Base-by-base conservation (phyloP, 2,329 filamentous ascomycete genomes). In the Diaporthe ampelina region DNA sequence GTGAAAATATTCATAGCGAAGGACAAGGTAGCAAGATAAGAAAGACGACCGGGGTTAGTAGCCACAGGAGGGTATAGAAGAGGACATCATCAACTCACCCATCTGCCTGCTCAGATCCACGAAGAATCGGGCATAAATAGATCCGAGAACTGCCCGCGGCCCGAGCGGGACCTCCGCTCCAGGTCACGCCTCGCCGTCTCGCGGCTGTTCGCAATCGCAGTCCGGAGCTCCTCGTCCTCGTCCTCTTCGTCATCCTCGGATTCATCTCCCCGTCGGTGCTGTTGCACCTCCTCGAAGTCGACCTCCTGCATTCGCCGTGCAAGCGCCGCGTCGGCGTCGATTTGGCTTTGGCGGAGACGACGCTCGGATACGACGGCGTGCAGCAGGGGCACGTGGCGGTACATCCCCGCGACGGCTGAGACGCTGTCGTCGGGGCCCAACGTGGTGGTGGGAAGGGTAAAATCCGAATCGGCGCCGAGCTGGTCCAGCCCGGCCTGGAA, bases 401-500 rank as follows among this genome's bases (percentile, higher is more conserved):
- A 58, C 8, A 65, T 50, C 10, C 50, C 26, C 21, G 50, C 69
- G 32, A 68, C 69, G 9, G 56, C 50, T 5, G 73, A 74, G 50
- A 72, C 54, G 24, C 58, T 59, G 8, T 74, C 69, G 4, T 52
- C 69, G 0, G 73, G 73, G 19, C 65, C 43, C 9, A 74, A 5
- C 29, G 73, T 54, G 3, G 48, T 40, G 11, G 69, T 45, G 5
- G 48, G 35, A 5, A 58, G 56, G 19, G 17, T n/a, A 4, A 45
- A 24, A 11, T 19, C 50, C 21, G 17, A 17, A 7, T 8, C 29
- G 21, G 4, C 26, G 45, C 43, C 6, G 69, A 72, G 71, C 26
- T n/a, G 26, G 26, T 40, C 24, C 11, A 74, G 69, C 19, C 58
- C 69, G 35, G 59, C 37, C 17, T 52, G 69, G 35, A 74, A 74